A percentile compares a stretch with the other conserved stretches of the same genome.
phyloP scores from a whole-genome alignment of 768 basidiomycete species.

The Austroboletus festivus region DNA sequence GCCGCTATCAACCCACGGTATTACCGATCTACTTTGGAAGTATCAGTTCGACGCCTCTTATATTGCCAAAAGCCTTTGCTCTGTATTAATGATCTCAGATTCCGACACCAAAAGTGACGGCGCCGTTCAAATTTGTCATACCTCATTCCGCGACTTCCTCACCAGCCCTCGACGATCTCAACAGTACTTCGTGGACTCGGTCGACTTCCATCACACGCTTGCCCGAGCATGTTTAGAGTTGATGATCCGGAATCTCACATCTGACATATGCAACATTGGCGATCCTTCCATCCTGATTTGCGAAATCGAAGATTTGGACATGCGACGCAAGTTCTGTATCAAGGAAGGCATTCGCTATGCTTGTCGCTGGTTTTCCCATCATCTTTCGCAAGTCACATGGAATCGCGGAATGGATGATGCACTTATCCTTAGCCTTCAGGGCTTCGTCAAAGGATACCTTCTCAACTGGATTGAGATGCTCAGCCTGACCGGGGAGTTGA shows the following conservation, averaged over 20 bases:
- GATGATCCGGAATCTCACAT: conserved; percentile 14
- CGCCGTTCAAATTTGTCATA: conserved; percentile 18
- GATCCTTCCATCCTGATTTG: conserved; percentile 11
- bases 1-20: conserved; percentile 13
- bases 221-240: conserved; percentile 14
- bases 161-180: conserved; percentile 11
- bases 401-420: conserved; percentile 1
- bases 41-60: conserved; percentile 7
- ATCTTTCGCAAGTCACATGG: conserved; percentile 12
- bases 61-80: conserved; percentile 11
- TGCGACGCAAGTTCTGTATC: conserved; percentile 10
- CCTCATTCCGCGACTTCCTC: conserved; percentile 23
- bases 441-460: conserved; percentile 7
- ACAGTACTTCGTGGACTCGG: conserved; percentile 12
- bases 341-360: conserved; percentile 17
- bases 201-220: conserved; percentile 10
- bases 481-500: conserved; percentile 16
- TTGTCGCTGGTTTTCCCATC: conserved; percentile 20
- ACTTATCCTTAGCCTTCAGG: conserved; percentile 9
- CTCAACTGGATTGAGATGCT: conserved; percentile 21
- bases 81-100: conserved; percentile 13
- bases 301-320: conserved; percentile 12
- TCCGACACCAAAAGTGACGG: conserved; percentile 4
- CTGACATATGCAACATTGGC: conserved; percentile 13
- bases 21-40: conserved; percentile 9